Evolutionary conservation across 1,284 basidiomycete genomes (phyloP).

Genomic region (Cutaneotrichosporon curvatum): DNA sequence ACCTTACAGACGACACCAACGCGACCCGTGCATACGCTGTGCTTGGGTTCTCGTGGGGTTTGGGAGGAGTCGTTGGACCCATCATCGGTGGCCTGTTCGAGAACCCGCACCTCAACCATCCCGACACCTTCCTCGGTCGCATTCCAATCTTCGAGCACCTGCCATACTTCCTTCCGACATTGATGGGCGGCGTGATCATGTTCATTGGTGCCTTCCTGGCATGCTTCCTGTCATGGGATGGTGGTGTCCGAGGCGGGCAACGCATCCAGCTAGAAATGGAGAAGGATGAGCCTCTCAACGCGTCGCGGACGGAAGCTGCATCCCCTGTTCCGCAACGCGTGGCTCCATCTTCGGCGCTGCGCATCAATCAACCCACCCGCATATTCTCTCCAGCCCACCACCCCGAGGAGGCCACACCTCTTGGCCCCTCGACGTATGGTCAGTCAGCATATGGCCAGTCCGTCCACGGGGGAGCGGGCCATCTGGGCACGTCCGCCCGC

Average conservation of each 20-base stretch:
- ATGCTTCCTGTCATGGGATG: slow-evolving; percentile 83
- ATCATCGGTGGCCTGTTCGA: slow-evolving; percentile 83
- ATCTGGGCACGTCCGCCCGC: slow-evolving; percentile 29
- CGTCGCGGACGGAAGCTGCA: slow-evolving; percentile 4
- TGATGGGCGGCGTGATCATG: slow-evolving; percentile 68
- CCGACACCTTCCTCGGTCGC: slow-evolving; percentile 57
- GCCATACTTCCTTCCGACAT: slow-evolving; percentile 87
- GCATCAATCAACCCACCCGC: slow-evolving; percentile 5
- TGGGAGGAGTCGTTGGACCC: slow-evolving; percentile 62
- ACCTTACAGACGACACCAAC: slow-evolving; percentile 71
- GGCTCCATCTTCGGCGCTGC: slow-evolving; percentile 25
- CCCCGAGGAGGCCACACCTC: slow-evolving; percentile 4
- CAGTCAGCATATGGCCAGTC: slow-evolving; percentile 1
- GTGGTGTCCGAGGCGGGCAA: slow-evolving; percentile 73
- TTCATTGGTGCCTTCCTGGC: slow-evolving; percentile 69
- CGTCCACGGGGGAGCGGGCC: slow-evolving; percentile 23
- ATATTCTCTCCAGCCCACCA: slow-evolving; percentile 4
- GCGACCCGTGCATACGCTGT: slow-evolving; percentile 91
- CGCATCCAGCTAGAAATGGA: slow-evolving; percentile 67
- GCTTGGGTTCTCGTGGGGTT: slow-evolving; percentile 91
- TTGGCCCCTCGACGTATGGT: slow-evolving; percentile 1
- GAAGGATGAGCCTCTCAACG: slow-evolving; percentile 51
- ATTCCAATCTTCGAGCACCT: slow-evolving; percentile 63
- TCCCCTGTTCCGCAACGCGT: slow-evolving; percentile 14
- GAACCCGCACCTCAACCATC: slow-evolving; percentile 77